These are phyloP conservation scores for Entomortierella beljakovae DNA, from an alignment of 192 early-diverging fungal species.

Conservation along the genomic window DNA sequence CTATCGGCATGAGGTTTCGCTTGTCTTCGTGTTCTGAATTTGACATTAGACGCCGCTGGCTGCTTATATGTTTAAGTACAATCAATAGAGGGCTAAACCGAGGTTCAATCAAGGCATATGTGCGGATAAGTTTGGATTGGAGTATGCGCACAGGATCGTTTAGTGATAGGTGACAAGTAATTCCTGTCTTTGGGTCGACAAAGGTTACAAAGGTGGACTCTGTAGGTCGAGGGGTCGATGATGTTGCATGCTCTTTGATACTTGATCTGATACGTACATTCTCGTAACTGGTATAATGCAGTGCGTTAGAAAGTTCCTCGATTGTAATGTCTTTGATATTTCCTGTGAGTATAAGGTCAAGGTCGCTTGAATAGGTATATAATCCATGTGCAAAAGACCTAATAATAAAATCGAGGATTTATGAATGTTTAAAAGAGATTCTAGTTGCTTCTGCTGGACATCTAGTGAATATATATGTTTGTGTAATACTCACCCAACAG, in stretches of 20 bases:
- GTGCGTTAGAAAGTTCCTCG: constrained; percentile 8
- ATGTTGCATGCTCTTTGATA: not conserved
- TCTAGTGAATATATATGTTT: not conserved
- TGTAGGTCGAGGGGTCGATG: not conserved
- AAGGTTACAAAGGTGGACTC: constrained; percentile 6
- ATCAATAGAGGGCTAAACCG: constrained; percentile 42
- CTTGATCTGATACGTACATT: not conserved
- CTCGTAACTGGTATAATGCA: constrained; percentile 25
- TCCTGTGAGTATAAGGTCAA: constrained; percentile 38
- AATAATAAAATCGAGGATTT: not conserved
- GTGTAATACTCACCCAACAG: constrained; percentile 26
- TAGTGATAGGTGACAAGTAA: constrained; percentile 23
- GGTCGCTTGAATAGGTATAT: constrained; percentile 28
- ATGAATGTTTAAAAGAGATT: too few species aligned
- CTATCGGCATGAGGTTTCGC: constrained; percentile 12
- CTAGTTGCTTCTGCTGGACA: too few species aligned
- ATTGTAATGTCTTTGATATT: constrained; percentile 27
- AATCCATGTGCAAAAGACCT: constrained; percentile 29
- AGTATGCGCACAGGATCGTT: constrained; percentile 38
- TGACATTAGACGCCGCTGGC: constrained; percentile 17
- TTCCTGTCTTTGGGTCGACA: constrained; percentile 23
- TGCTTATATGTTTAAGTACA: constrained; percentile 25
- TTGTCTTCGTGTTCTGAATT: constrained; percentile 15
- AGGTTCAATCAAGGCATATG: constrained; percentile 33
- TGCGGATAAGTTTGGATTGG: constrained; percentile 32